phyloP scores from a whole-genome alignment of 768 basidiomycete genomes.

The Kwoniella dejecticola region DNA sequence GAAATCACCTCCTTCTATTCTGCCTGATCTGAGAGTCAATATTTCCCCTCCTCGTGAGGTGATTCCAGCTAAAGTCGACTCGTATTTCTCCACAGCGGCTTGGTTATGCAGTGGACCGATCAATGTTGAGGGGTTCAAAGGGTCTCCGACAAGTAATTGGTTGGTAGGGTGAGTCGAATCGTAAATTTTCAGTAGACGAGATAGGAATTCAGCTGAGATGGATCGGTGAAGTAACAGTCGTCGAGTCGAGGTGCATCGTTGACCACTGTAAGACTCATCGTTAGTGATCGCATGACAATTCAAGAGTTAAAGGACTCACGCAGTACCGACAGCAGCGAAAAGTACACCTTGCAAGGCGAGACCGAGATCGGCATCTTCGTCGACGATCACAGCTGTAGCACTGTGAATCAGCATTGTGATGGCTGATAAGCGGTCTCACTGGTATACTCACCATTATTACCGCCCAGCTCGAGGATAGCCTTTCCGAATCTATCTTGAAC shows the following conservation, averaged over 20 bases:
- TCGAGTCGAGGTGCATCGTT: constrained; percentile 83
- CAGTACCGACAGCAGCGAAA: constrained; percentile 88
- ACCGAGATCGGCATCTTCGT: constrained; percentile 88
- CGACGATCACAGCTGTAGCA: constrained; percentile 77
- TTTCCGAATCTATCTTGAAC: constrained; percentile 89
- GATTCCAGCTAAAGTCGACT: constrained; percentile 65
- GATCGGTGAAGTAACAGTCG: constrained; percentile 82
- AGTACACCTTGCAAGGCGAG: constrained; percentile 88
- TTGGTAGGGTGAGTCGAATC: constrained; percentile 58
- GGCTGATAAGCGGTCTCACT: too few species aligned
- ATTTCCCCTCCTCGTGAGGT: constrained; percentile 71
- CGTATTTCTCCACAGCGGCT: constrained; percentile 70
- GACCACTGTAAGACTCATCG: constrained; percentile 58
- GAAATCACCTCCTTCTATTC: constrained; percentile 57
- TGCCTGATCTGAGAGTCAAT: constrained; percentile 63
- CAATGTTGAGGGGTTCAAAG: constrained; percentile 70
- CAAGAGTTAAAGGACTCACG: constrained; percentile 42
- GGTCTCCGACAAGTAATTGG: constrained; percentile 71
- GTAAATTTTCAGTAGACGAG: constrained; percentile 73
- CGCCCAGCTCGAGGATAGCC: constrained; percentile 82
- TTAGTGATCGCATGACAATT: background rate
- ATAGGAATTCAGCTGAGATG: constrained; percentile 75
- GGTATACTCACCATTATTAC: constrained; percentile 92
- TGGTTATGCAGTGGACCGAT: constrained; percentile 82
- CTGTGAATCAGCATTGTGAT: background rate